phyloP scores from a whole-genome alignment of 306 rosid species.

The Ochetophila trinervis region DNA sequence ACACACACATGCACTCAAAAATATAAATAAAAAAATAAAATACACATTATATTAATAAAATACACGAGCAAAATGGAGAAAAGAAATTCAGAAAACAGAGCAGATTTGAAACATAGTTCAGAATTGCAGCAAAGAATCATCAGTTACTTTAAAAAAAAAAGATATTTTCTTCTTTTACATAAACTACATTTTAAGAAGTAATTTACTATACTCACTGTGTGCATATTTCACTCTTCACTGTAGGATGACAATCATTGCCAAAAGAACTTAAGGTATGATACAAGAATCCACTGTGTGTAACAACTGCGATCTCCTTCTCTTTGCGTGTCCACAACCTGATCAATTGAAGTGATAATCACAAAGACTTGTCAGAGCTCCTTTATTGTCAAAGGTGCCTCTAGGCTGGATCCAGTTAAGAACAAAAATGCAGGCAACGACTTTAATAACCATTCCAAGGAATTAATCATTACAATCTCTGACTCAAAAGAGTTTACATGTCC shows the following conservation, averaged over 20 bases:
- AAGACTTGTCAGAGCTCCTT: background rate
- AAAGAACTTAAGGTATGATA: conserved; percentile 61
- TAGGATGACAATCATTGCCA: conserved; percentile 84
- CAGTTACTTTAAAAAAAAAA: too few species aligned
- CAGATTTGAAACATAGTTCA: too few species aligned
- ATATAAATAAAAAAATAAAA: too few species aligned
- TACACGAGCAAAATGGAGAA: too few species aligned
- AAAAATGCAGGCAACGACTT: background rate
- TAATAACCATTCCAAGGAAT: background rate
- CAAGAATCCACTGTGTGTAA: conserved; percentile 74
- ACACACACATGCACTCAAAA: too few species aligned
- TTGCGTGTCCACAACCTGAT: conserved; percentile 91
- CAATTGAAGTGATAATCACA: background rate
- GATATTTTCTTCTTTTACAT: background rate
- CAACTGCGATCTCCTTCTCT: conserved; percentile 88
- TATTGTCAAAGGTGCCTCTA: too few species aligned
- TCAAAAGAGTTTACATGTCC: too few species aligned
- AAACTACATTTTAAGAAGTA: background rate
- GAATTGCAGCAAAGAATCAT: too few species aligned
- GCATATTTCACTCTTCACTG: conserved; percentile 65
- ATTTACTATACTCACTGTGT: conserved; percentile 45
- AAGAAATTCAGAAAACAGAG: too few species aligned
- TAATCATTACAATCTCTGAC: background rate
- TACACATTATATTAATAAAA: too few species aligned
- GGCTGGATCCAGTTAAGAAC: background rate